Conservation (phyloP, 192 early-diverging fungal species). For the Radiomyces spectabilis region DNA sequence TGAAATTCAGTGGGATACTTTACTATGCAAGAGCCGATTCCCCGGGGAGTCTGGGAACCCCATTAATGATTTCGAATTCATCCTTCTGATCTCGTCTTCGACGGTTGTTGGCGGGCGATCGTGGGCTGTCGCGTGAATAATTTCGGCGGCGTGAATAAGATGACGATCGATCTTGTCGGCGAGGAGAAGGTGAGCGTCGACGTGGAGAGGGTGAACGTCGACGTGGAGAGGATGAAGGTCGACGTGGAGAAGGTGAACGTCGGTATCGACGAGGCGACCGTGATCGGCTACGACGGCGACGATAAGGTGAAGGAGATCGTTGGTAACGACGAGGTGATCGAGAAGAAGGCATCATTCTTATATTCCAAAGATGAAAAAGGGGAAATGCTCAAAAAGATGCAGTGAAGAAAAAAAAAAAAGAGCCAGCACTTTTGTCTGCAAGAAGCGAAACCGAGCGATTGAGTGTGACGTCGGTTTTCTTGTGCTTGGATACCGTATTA, state of each 20-base stretch:
- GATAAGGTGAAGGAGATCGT: not conserved
- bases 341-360: not conserved
- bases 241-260: too few relatives aligned
- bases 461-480: not conserved
- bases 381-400: not conserved
- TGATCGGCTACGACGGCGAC: not conserved
- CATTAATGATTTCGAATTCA: constrained; percentile 1
- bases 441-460: not conserved
- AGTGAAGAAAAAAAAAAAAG: not conserved
- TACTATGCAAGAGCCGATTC: too few relatives aligned
- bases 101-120: too few relatives aligned
- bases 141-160: too few relatives aligned
- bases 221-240: too few relatives aligned
- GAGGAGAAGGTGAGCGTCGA: not conserved
- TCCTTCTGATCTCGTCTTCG: not conserved
- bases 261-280: too few relatives aligned
- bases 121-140: too few relatives aligned
- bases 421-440: too few relatives aligned
- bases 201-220: not conserved
- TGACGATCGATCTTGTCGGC: not conserved
- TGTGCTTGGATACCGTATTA: not conserved
- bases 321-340: not conserved
- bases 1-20: too few relatives aligned
- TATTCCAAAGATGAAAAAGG: too few relatives aligned
- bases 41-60: not conserved